These are phyloP conservation scores for Nigrograna mackinnonii DNA, from an alignment of 2,329 filamentous ascomycete species.

Conservation along the genomic window DNA sequence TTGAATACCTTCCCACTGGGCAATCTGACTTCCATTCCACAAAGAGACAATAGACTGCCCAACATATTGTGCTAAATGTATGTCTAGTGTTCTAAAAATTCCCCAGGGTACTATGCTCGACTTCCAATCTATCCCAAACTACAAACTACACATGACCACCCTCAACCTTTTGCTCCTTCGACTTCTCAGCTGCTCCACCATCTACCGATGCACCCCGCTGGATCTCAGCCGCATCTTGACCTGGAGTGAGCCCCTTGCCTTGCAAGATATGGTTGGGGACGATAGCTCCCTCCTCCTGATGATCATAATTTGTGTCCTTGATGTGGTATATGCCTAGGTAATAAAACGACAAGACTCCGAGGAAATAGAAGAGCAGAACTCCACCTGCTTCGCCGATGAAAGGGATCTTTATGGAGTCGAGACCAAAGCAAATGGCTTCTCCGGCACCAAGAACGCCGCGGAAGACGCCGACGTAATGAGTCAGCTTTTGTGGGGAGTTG, in stretches of 20 bases:
- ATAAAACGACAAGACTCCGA: slow-evolving; percentile 28
- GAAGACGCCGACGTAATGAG: slow-evolving; percentile 34
- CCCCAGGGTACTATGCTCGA: no score
- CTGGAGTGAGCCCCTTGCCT: slow-evolving; percentile 19
- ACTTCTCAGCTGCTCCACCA: no score
- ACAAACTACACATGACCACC: no score
- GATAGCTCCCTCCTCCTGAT: slow-evolving; percentile 25
- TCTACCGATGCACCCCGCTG: no score
- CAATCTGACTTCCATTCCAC: no score
- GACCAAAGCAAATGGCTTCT: slow-evolving; percentile 34
- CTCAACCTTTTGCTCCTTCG: no score
- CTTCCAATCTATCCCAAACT: no score
- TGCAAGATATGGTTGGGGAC: slow-evolving; percentile 31
- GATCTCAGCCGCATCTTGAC: slow-evolving; percentile 16
- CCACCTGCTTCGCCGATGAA: slow-evolving; percentile 32
- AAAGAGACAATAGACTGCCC: no score
- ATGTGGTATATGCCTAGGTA: slow-evolving; percentile 31
- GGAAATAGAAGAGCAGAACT: slow-evolving; percentile 30
- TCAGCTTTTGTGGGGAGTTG: slow-evolving; percentile 34
- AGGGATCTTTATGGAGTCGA: slow-evolving; percentile 32
- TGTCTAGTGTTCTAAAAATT: no score
- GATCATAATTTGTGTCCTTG: slow-evolving; percentile 33
- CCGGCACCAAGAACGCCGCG: slow-evolving; percentile 32
- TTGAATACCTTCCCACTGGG: no score
- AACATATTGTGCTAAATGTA: no score